Conservation (phyloP, 2,329 filamentous ascomycete genomes). For the Aureobasidium vineae region DNA sequence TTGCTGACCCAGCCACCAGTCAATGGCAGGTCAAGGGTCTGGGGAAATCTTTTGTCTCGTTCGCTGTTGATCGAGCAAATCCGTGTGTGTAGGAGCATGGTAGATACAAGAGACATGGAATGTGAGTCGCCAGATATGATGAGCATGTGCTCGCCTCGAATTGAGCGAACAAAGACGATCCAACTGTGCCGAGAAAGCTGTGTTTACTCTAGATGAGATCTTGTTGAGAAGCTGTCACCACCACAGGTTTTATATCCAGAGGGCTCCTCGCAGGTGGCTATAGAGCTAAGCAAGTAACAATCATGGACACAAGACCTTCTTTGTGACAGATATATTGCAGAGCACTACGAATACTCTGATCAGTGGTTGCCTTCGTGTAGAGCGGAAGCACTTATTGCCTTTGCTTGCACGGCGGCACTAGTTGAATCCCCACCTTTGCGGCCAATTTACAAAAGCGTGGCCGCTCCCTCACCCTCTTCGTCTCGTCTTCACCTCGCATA, state of each 20-base stretch:
- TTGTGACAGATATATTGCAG: neutral
- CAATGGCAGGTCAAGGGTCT: constrained; percentile 6
- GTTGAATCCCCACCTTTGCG: constrained; percentile 24
- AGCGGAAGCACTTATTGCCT: constrained; percentile 20
- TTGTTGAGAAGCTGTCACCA: neutral
- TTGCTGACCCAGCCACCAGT: constrained; percentile 12
- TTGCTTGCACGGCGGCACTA: constrained; percentile 19
- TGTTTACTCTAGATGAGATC: neutral
- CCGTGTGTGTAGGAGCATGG: neutral
- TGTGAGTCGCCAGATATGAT: neutral
- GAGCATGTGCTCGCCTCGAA: neutral
- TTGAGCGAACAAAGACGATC: neutral
- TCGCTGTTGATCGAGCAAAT: neutral
- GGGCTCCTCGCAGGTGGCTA: neutral
- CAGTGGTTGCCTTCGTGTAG: neutral
- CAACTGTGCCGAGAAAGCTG: neutral
- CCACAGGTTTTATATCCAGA: neutral
- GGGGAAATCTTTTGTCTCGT: constrained; percentile 20
- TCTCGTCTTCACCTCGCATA: constrained; percentile 21
- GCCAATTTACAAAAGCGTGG: constrained; percentile 25
- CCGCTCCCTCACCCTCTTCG: constrained; percentile 22
- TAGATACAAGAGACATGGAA: neutral
- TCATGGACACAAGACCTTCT: neutral
- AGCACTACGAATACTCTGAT: neutral
- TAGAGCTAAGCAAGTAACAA: neutral